Conservation (phyloP, 345 rosid genomes). For the Salix caprea region DNA sequence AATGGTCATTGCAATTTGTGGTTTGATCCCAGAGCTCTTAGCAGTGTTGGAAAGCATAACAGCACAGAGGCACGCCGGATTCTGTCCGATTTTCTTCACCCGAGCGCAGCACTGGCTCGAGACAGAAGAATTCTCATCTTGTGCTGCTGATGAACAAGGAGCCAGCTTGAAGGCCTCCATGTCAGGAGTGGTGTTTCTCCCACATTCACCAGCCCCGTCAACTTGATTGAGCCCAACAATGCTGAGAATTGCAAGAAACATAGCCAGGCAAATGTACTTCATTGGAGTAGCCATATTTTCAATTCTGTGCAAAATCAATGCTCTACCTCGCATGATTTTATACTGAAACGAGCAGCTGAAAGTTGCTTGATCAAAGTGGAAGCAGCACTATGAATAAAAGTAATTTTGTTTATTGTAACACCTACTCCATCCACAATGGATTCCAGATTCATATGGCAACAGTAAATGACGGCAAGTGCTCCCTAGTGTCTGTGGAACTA, state of each 20-base stretch:
- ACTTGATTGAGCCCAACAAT: constrained; percentile 33
- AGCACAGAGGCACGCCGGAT: constrained; percentile 74
- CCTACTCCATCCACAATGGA: constrained; percentile 32
- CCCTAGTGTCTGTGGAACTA: constrained; percentile 22
- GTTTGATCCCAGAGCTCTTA: constrained; percentile 62
- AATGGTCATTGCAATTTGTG: constrained; percentile 71
- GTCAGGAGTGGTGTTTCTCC: constrained; percentile 59
- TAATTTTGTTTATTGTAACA: constrained; percentile 36
- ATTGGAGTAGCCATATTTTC: constrained; percentile 36
- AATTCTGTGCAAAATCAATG: constrained; percentile 22
- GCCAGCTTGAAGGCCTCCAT: constrained; percentile 79
- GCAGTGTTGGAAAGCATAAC: constrained; percentile 86
- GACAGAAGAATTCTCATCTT: constrained; percentile 45
- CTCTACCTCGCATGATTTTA: constrained; percentile 31
- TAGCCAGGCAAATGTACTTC: constrained; percentile 37
- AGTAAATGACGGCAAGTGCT: constrained; percentile 29
- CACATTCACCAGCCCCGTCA: constrained; percentile 78
- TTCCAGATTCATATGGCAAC: constrained; percentile 11
- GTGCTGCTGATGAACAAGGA: constrained; percentile 74
- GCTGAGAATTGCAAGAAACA: constrained; percentile 38
- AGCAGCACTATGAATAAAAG: constrained; percentile 45
- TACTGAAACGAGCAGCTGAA: constrained; percentile 28
- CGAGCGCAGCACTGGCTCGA: constrained; percentile 63
- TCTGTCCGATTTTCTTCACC: constrained; percentile 66
- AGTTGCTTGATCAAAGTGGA: constrained; percentile 41